phyloP scores from a whole-genome alignment of 1,284 basidiomycete species.

The Ganoderma lingzhi region DNA sequence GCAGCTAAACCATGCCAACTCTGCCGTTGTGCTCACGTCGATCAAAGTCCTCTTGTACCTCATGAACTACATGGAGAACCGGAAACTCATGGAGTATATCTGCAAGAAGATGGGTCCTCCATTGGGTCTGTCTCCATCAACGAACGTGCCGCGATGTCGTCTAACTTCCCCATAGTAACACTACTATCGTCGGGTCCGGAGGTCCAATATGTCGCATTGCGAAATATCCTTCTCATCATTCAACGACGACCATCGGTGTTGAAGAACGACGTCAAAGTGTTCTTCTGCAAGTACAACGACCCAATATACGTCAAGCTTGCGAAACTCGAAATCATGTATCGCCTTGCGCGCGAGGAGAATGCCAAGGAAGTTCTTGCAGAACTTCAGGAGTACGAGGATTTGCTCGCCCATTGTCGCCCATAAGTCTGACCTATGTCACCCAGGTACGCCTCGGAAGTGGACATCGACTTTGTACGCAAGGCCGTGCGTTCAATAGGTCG shows the following conservation, averaged over 20 bases:
- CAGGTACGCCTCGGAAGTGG: constrained; percentile 98
- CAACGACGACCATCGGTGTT: constrained; percentile 93
- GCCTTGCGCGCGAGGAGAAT: constrained; percentile 91
- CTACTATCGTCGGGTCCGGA: constrained; percentile 96
- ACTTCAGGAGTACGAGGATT: constrained; percentile 82
- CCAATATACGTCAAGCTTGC: constrained; percentile 99
- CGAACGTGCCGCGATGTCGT: background rate
- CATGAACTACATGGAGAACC: constrained; percentile 99
- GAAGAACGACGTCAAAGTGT: constrained; percentile 97
- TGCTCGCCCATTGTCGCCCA: background rate
- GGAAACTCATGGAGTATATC: constrained; percentile 85
- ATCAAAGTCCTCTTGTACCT: constrained; percentile 96
- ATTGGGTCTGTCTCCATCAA: constrained; percentile 64
- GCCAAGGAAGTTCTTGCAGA: constrained; percentile 93
- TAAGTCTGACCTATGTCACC: constrained; percentile 20
- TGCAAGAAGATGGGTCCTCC: constrained; percentile 99
- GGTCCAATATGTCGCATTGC: constrained; percentile 97
- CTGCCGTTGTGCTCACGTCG: constrained; percentile 93
- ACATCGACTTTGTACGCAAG: constrained; percentile 98
- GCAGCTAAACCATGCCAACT: constrained; percentile 92
- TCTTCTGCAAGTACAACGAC: constrained; percentile 99
- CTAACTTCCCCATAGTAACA: constrained; percentile 67
- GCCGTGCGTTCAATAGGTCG: constrained; percentile 97
- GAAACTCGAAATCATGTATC: constrained; percentile 99
- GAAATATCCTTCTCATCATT: constrained; percentile 97